Base-by-base conservation (phyloP, 2,329 filamentous ascomycete species). In the Teratosphaeria zuluensis region DNA sequence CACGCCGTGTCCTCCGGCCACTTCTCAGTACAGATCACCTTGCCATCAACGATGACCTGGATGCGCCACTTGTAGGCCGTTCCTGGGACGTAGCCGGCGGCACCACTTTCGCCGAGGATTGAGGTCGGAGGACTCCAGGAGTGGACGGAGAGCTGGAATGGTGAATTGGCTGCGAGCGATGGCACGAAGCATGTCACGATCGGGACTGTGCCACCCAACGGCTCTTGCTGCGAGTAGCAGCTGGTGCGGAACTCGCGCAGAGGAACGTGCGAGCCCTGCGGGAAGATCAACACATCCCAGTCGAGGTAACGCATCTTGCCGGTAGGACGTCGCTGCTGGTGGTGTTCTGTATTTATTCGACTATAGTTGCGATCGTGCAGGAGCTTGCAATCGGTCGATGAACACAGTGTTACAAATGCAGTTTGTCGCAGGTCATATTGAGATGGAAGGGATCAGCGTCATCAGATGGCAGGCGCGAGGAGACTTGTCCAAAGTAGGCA, bases 211-310 rank as follows among this genome's bases (percentile, higher is more conserved):
- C 52, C 56, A 5, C 55, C 38, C 14, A 32, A 16, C 8, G 32
- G 52, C n/a, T 55, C 54, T 33, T 57, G 56, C 21, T 60, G 59
- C 33, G 87, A 84, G 70, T 88, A 87, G 71, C 89, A 95, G 61
- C 83, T 80, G 7, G 89, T 89, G 69, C 85, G 86, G 79, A 94
- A 95, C 73, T 95, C 90, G 72, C 89, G 88, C 58, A 92, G 74
- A 0, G 90, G 90, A 12, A 87, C 75, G 66, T 84, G 85, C 65
- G 80, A 62, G 61, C 73, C 74, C 16, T 77, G 76, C 0, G 89
- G 86, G 70, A 95, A 95, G 61, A 95, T 78, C 51, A 95, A 82
- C 58, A 94, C 82, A 68, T 95, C 90, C 90, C 90, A 95, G 68
- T 90, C 85, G 66, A 90, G 83, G 78, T 88, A 95, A 60, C 90